Evolutionary conservation across 108 stramenopile species (phyloP).

Genomic region (Discostella stelligeroides): DNA sequence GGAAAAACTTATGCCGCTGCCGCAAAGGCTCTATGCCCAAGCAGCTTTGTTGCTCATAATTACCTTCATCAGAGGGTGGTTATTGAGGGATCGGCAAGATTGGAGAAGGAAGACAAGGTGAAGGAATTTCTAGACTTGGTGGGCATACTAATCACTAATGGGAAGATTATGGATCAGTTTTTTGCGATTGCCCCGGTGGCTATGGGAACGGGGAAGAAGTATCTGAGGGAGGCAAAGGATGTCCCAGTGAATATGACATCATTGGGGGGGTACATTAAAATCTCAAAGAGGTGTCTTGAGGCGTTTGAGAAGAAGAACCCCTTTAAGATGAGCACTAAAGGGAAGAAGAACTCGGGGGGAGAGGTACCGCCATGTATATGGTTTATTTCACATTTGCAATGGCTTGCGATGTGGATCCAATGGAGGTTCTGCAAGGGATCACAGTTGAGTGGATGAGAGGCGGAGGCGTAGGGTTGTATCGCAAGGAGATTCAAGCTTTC

Average conservation of each 20-base stretch:
- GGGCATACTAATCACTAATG: background rate
- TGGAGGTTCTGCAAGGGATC: background rate
- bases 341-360: background rate
- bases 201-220: background rate
- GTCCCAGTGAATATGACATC: background rate
- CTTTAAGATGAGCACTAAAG: background rate
- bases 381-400: background rate
- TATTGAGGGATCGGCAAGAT: background rate
- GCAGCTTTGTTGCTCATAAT: no score
- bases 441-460: slow-evolving; percentile 1
- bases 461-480: background rate
- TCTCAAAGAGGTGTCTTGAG: background rate
- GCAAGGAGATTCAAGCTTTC: no score
- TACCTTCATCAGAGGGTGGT: background rate
- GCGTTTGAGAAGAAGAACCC: background rate
- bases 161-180: background rate
- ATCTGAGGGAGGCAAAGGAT: background rate
- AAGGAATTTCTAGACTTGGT: background rate
- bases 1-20: no score
- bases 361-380: background rate
- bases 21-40: no score
- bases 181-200: background rate
- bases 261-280: background rate
- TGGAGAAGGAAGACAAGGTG: background rate
- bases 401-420: background rate